Evolutionary conservation across 148 eudicot genomes (phyloP).

Genomic region (Vaccinium darrowii): DNA sequence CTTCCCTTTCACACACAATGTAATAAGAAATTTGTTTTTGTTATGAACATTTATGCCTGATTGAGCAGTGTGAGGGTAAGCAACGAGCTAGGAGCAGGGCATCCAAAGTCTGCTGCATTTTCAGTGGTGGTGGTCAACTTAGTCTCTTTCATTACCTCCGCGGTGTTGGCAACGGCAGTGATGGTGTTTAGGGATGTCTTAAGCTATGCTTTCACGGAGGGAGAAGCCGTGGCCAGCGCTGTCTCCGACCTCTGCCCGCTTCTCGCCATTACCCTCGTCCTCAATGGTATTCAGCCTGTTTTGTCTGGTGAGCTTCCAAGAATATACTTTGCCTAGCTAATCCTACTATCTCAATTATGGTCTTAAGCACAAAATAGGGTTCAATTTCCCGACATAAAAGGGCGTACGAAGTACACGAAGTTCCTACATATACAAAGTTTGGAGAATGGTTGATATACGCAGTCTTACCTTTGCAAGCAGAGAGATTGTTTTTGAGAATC

Average conservation of each 20-base stretch:
- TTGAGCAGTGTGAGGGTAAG: constrained; percentile 28
- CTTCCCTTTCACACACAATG: too few relatives aligned
- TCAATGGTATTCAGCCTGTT: constrained; percentile 33
- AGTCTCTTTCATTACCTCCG: constrained; percentile 22
- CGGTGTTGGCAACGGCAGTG: constrained; percentile 11
- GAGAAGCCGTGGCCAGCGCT: constrained; percentile 26
- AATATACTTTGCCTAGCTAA: background rate
- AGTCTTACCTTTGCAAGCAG: too few relatives aligned
- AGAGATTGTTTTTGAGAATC: too few relatives aligned
- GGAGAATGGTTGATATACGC: too few relatives aligned
- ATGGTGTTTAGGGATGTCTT: constrained; percentile 20
- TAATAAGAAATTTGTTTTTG: too few relatives aligned
- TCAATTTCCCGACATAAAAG: too few relatives aligned
- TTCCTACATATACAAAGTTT: too few relatives aligned
- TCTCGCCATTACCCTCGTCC: constrained; percentile 28
- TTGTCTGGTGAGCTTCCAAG: constrained; percentile 22
- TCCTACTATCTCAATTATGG: too few relatives aligned
- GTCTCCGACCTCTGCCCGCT: constrained; percentile 34
- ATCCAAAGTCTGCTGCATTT: constrained; percentile 32
- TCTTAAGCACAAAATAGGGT: too few relatives aligned
- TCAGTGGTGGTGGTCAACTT: constrained; percentile 25
- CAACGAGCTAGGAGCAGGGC: constrained; percentile 37
- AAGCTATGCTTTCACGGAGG: constrained; percentile 37
- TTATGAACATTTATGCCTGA: too few relatives aligned
- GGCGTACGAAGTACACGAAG: too few relatives aligned